Evolutionary conservation across 495 filamentous ascomycete genomes (phyloP).

Genomic region (Neurospora sp.): DNA sequence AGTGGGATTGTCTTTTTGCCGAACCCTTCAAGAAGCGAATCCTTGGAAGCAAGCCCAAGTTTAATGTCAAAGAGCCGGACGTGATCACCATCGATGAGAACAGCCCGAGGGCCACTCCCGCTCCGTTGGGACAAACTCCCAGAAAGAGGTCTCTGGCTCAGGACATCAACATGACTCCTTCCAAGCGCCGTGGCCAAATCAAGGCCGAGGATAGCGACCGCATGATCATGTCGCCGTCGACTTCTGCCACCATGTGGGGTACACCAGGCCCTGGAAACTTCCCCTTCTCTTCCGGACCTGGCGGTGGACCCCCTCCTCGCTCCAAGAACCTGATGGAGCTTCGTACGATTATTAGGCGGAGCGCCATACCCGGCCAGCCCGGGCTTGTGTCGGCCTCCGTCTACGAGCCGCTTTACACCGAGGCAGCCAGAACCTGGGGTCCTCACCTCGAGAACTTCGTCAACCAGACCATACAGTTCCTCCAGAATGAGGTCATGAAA

Average conservation of each 20-base stretch:
- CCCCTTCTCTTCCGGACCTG: not conserved
- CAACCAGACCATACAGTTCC: slow-evolving; percentile 21
- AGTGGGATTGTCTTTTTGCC: slow-evolving; percentile 18
- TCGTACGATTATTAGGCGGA: slow-evolving; percentile 23
- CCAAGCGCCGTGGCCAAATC: slow-evolving; percentile 2
- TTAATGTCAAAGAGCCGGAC: slow-evolving; percentile 19
- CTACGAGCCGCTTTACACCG: slow-evolving; percentile 27
- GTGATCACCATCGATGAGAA: slow-evolving; percentile 19
- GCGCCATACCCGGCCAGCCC: slow-evolving; percentile 33
- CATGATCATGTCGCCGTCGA: not conserved
- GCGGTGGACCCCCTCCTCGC: not conserved
- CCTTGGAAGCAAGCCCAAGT: slow-evolving; percentile 33
- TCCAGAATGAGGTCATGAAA: slow-evolving; percentile 17
- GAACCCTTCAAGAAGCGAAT: slow-evolving; percentile 26
- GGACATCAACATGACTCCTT: not conserved
- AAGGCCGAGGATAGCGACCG: slow-evolving; percentile 11
- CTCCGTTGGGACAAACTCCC: slow-evolving; percentile 1
- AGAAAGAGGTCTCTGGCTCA: slow-evolving; percentile 10
- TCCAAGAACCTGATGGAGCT: slow-evolving; percentile 23
- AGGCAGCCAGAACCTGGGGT: slow-evolving; percentile 29
- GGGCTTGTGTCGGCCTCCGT: slow-evolving; percentile 32
- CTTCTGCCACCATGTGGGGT: not conserved
- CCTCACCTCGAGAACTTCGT: slow-evolving; percentile 24
- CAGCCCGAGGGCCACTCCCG: slow-evolving; percentile 15
- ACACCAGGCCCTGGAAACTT: not conserved